Evolutionary conservation across 1,284 basidiomycete genomes (phyloP), one percentile per base, ranked within the genome.

Genomic region (Pyrrhoderma noxium): DNA sequence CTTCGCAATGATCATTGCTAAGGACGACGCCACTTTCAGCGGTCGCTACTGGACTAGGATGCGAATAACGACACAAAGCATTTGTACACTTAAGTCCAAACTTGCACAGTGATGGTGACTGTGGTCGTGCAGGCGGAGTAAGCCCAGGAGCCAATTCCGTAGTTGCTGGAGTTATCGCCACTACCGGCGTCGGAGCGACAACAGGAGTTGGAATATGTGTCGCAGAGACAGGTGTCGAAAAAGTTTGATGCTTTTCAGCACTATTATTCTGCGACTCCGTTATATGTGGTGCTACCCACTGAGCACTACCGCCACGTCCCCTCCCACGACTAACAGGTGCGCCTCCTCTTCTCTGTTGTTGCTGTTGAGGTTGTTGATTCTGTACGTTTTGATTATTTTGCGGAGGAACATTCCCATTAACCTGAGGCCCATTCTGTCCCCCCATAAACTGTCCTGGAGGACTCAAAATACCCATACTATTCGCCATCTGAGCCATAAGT

Each of bases 41-140:
- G 23, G 93, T 93, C 2, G 93, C 92, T 0, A 91, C 89, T 13
- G 93, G 93, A 3, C 88, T 91, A 2, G 93, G 91, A 66, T 97
- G 93, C 8, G 89, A 89, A 67, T 82, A 96, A 16, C 84, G 76
- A 66, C 93, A 97, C 47, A 83, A 73, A 0, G 87, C 74, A 65
- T 95, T 94, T 47, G 84, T 87, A 67, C 93, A 97, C 59, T 93
- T 93, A 19, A 85, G 74, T 4, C 77, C 82, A 59, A 87, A 96
- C 69, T 94, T 94, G 79, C 93, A 97, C 18, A 97, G 70, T 0
- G 86, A 88, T 0, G 88, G 88, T 2, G 88, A 89, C 59, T 85
- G 82, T 2, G 87, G 88, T 25, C 88, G 76, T 55, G 84, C 81
- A n/a, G 86, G 85, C 11, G 80, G 62, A 2, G 71, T 73, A 58